phyloP scores from a whole-genome alignment of 768 basidiomycete genomes.

The Hysterangium stoloniferum region DNA sequence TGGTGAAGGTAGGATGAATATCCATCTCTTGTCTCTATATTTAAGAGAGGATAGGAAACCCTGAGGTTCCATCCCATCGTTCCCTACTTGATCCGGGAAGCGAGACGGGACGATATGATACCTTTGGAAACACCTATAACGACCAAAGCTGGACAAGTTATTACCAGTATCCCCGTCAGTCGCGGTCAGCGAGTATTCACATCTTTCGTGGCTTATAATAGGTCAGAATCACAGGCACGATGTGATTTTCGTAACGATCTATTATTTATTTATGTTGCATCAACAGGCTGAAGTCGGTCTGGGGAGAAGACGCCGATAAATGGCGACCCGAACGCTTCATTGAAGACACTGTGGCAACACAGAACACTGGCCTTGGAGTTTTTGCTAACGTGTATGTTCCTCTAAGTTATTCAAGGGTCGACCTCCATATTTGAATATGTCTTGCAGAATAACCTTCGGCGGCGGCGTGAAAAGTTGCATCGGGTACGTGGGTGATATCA shows the following conservation, averaged over 20 bases:
- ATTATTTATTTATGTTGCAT: too few species aligned
- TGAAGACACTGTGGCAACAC: conserved; percentile 13
- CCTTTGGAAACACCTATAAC: conserved; percentile 26
- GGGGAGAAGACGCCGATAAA: conserved; percentile 24
- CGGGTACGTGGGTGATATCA: conserved; percentile 3
- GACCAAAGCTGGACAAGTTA: conserved; percentile 18
- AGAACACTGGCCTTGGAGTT: conserved; percentile 12
- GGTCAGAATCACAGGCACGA: too few species aligned
- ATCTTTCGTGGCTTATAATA: conserved; percentile 22
- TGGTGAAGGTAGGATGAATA: conserved; percentile 27
- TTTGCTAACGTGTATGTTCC: conserved; percentile 8
- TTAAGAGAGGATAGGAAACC: conserved; percentile 21
- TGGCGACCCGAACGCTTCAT: conserved; percentile 24
- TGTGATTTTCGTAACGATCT: too few species aligned
- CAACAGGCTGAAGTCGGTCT: conserved; percentile 24
- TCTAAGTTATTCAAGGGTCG: too few species aligned
- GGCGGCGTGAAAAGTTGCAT: conserved; percentile 6
- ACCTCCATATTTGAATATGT: background rate
- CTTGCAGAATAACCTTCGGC: conserved; percentile 1
- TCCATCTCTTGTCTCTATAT: too few species aligned
- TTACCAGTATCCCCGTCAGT: conserved; percentile 16
- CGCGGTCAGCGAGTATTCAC: conserved; percentile 16
- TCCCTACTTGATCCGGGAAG: conserved; percentile 19
- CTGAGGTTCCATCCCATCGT: conserved; percentile 28
- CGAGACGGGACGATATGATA: conserved; percentile 25